phyloP scores from a whole-genome alignment of 768 basidiomycete species.

The Mycena crocata region DNA sequence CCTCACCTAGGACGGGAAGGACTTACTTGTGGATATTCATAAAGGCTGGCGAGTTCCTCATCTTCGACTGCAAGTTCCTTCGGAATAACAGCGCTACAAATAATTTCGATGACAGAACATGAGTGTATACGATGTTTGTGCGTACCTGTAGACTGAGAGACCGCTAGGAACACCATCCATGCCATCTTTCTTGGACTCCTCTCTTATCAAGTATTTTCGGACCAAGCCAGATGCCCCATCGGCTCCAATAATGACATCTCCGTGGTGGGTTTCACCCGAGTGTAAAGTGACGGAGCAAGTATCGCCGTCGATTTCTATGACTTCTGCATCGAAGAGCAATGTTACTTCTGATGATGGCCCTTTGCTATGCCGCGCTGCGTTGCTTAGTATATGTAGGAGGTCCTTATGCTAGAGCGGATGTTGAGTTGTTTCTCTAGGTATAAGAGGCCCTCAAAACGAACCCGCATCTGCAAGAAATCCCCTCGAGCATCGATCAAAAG shows the following conservation, averaged over 20 bases:
- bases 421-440: background rate
- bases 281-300: conserved; percentile 13
- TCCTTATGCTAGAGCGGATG: conserved; percentile 19
- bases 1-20: no score
- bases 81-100: conserved; percentile 4
- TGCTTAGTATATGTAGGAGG: conserved; percentile 17
- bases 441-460: background rate
- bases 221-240: conserved; percentile 19
- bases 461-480: conserved; percentile 26
- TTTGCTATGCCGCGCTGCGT: background rate
- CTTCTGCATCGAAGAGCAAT: conserved; percentile 17
- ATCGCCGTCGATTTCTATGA: conserved; percentile 7
- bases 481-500: conserved; percentile 25
- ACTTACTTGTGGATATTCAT: conserved; percentile 14
- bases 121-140: no score
- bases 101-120: background rate
- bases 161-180: background rate
- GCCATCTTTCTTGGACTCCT: background rate
- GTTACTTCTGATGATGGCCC: background rate
- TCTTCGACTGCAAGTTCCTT: background rate
- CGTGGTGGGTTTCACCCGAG: conserved; percentile 7
- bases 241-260: conserved; percentile 23
- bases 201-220: background rate
- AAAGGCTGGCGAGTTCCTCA: background rate
- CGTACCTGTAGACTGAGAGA: conserved; percentile 15